Conservation (phyloP, 2,329 filamentous ascomycete species). For the Ophiostoma australiae region DNA sequence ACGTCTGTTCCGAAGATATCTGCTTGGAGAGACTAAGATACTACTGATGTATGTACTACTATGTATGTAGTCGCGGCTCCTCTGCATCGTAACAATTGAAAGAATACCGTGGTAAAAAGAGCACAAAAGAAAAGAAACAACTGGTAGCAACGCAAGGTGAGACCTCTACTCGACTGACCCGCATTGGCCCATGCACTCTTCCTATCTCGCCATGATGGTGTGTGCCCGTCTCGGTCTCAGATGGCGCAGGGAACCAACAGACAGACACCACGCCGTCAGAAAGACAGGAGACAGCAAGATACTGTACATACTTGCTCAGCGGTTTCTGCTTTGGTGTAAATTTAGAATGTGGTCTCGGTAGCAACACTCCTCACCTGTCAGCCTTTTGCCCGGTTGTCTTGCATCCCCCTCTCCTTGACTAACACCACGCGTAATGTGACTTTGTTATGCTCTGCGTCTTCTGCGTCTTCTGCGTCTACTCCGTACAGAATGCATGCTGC, state of each 20-base stretch:
- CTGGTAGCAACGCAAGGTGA: not conserved
- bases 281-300: not conserved
- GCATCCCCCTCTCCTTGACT: no score
- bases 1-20: not conserved
- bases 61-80: not conserved
- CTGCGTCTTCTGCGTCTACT: not conserved
- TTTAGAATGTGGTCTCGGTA: not conserved
- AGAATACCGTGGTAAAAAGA: not conserved
- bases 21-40: no score
- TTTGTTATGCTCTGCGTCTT: no score
- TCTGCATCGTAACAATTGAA: not conserved
- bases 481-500: not conserved
- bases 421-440: no score
- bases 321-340: not conserved
- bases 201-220: slow-evolving; percentile 18
- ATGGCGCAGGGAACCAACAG: slow-evolving; percentile 17
- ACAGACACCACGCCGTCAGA: not conserved
- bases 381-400: not conserved
- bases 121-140: not conserved
- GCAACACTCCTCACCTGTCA: not conserved
- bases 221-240: not conserved
- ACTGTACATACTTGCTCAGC: not conserved
- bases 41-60: no score
- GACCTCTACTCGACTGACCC: not conserved
- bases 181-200: slow-evolving; percentile 11